Evolutionary conservation across 176 grass and related monocot genomes (phyloP).

Genomic region (Raddia distichophylla): DNA sequence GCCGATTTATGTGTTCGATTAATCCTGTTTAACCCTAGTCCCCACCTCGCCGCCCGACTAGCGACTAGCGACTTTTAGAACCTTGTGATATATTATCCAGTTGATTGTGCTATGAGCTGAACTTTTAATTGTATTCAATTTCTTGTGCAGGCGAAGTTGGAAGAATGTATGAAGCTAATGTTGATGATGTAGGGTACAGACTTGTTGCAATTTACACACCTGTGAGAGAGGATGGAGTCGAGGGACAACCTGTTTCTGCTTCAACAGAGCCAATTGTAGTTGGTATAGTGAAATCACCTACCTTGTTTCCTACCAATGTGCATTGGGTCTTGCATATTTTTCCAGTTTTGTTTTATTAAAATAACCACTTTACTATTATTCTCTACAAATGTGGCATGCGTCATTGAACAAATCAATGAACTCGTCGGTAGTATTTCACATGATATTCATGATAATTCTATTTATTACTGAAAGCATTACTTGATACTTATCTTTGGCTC

Average conservation of each 20-base stretch:
- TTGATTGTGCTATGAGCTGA: slow-evolving; percentile 14
- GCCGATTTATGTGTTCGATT: too few relatives aligned
- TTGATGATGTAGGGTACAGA: slow-evolving; percentile 94
- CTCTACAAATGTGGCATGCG: not conserved
- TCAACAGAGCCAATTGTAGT: slow-evolving; percentile 91
- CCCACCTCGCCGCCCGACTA: too few relatives aligned
- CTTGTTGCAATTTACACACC: slow-evolving; percentile 95
- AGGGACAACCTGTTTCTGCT: slow-evolving; percentile 86
- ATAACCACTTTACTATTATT: not conserved
- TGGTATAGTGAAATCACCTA: slow-evolving; percentile 63
- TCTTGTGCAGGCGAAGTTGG: slow-evolving; percentile 71
- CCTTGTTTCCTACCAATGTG: slow-evolving; percentile 12
- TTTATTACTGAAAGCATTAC: slow-evolving; percentile 15
- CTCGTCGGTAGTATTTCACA: not conserved
- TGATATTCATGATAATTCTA: not conserved
- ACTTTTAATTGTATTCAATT: slow-evolving; percentile 32
- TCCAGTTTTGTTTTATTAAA: not conserved
- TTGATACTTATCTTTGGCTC: slow-evolving; percentile 3
- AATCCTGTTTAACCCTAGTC: too few relatives aligned
- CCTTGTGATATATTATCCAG: not conserved
- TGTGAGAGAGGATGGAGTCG: slow-evolving; percentile 89
- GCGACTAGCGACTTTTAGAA: too few relatives aligned
- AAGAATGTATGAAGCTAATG: slow-evolving; percentile 95
- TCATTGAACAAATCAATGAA: not conserved
- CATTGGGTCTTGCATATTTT: not conserved